Conservation (phyloP, 208 protist genomes). For the Phytomonas sp. region DNA sequence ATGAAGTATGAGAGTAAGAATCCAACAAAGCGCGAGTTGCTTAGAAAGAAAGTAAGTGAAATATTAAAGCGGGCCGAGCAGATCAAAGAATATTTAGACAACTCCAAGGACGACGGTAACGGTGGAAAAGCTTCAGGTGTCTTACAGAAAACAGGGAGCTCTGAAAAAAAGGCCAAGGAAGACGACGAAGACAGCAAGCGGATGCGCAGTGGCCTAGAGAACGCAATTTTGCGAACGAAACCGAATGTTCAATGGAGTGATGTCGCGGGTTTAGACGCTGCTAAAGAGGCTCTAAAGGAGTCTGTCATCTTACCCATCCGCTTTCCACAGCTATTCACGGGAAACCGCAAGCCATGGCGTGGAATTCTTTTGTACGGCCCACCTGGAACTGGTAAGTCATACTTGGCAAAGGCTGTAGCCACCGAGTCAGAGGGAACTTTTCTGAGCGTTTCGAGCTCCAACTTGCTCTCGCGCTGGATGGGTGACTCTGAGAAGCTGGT, state of each 20-base stretch:
- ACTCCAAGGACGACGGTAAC: constrained; percentile 51
- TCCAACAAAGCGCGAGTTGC: constrained; percentile 87
- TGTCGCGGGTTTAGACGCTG: constrained; percentile 85
- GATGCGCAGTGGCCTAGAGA: constrained; percentile 72
- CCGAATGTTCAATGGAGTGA: constrained; percentile 87
- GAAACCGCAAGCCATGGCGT: constrained; percentile 87
- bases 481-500: constrained; percentile 93
- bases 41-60: constrained; percentile 88
- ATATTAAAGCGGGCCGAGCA: constrained; percentile 94
- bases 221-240: constrained; percentile 69
- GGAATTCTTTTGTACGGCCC: constrained; percentile 91
- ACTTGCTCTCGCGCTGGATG: constrained; percentile 89
- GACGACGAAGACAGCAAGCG: constrained; percentile 91
- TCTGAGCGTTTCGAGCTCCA: constrained; percentile 86
- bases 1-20: constrained; percentile 95
- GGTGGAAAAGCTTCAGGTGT: constrained; percentile 23
- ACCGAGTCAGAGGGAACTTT: constrained; percentile 88
- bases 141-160: constrained; percentile 46
- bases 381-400: constrained; percentile 91
- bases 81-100: constrained; percentile 92
- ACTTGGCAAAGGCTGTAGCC: constrained; percentile 90
- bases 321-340: constrained; percentile 91
- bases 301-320: constrained; percentile 86
- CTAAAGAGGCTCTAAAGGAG: constrained; percentile 90
- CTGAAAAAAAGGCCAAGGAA: constrained; percentile 82